Base-by-base conservation (phyloP, 495 filamentous ascomycete genomes). In the Penicillium atrosanguineum region DNA sequence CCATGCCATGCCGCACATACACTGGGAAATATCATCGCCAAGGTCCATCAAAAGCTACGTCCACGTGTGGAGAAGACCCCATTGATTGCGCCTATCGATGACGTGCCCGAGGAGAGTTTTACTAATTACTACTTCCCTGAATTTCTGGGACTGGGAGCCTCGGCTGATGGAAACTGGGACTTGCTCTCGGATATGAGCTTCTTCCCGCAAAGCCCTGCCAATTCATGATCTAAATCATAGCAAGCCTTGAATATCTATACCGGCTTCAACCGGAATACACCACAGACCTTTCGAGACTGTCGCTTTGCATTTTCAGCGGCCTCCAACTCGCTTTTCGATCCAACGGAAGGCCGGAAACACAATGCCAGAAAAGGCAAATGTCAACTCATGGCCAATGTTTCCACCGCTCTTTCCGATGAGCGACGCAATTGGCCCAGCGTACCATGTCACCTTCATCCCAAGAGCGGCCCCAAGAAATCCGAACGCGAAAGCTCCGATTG, bases 381-480 rank as follows among this genome's bases (percentile, higher is more conserved):
- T 87, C 31, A 89, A 51, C 72, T 87, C 81, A 65, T 88, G 87
- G 0, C 85, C 86, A 3, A 89, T 68, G 69, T 90, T 87, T 11
- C 83, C 87, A 15, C 86, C 84, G 26, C 26, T 40, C 1, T 59
- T 65, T 4, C 86, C 87, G 52, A 81, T 82, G 12, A 82, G 66
- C 45, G 75, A 76, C 3, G 82, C 84, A 46, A 90, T 80, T 0
- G 85, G 83, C 0, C 85, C 86, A 6, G 79, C 80, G 55, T 75
- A 88, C 85, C 86, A 89, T 0, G 73, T 66, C 60, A 89, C 85
- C n/a, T 81, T 76, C 84, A 89, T 88, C 15, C 87, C 86, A 31
- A 85, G 69, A 0, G 85, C 76, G n/a, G 87, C 86, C 4, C 87
- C 87, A 12, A 77, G 66, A 36, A 88, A 69, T 9, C 86, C 87